Base-by-base conservation (phyloP, 192 early-diverging fungal genomes). In the Endogone sp. region DNA sequence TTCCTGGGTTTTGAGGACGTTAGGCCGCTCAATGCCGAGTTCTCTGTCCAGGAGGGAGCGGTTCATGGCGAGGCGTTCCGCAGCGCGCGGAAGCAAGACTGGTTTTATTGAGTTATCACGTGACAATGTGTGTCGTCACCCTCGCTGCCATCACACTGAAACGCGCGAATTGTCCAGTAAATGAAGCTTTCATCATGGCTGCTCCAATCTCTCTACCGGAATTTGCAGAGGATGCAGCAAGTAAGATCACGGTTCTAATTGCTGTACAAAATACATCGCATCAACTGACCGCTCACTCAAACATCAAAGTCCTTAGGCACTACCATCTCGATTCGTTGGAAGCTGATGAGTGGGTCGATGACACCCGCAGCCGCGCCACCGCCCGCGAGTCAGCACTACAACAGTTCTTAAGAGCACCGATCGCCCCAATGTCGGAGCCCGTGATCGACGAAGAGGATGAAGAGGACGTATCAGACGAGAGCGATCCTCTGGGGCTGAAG, bases 241-340 rank as follows among this genome's bases (percentile, higher is more conserved):
- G 37, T 49, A 16, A 49, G 37, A 16, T 16, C 37, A 49, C 37
- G 9, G 37, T 16, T 49, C 16, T 6, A 49, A 6, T 49, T 11
- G 6, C 16, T 49, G 9, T 16, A 16, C 37, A 11, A 49, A 6
- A 11, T 49, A 11, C 37, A 49, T 49, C 37, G 6, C 6, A 49
- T 16, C 37, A 49, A 49, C 37, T 49, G 9, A 6, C 37, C 37
- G 9, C 37, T 44, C 37, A 49, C 16, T 49, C 37, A 49, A 49
- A 6, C 37, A 11, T 6, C 37, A 60, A 16, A 81, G 80, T 86
- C 63, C 71, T 86, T 29, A 73, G 82, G 54, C 77, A 82, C 56
- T 86, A 84, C 58, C 71, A 82, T 67, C 68, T 86, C 24, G 85
- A 86, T 64, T 71, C 75, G 6, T 60, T 78, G 24, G 74, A 83